Base-by-base conservation (phyloP, 768 basidiomycete species). In the Lactifluus volemus region DNA sequence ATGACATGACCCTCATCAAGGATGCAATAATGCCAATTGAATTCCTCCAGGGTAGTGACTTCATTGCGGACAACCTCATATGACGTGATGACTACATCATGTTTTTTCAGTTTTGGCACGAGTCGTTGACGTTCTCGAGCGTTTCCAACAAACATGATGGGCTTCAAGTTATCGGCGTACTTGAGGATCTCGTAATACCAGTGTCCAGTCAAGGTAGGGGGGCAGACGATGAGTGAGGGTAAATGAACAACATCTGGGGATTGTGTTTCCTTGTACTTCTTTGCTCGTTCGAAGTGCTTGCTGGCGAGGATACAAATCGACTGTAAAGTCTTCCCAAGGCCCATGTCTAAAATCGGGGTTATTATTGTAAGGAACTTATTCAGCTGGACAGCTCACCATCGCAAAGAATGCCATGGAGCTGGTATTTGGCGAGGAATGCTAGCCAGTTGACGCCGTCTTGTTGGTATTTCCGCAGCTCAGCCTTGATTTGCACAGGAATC, bases 381-480 rank as follows among this genome's bases (percentile, higher is more conserved):
- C 21, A 34, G 30, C 50, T 36, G 36, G 54, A 10, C 21, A 49
- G 70, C 82, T 65, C 67, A 93, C 96, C 97, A 69, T 99, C 97
- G 70, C 97, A 99, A 32, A 99, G 84, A 67, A 98, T 92, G 14
- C 97, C 97, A 70, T 99, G 97, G 2, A 99, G 74, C 68, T 98
- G 97, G 71, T 97, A 99, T 71, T 97, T 98, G 19, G 93, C 91
- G 41, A 99, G 79, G 78, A 99, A 99, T 1, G 97, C 97, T 17
- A 99, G 79, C 97, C 97, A 99, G 71, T 92, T 98, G 65, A 99
- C 91, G 38, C 97, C 97, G 58, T 99, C 97, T 74, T 92, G 91
- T 73, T 99, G 97, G 71, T 99, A 99, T 71, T 94, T 92, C 61
- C 97, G 88, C 51, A 99, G 77, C 66, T 98, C 92, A 36, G 95